These are phyloP conservation scores for Exserohilum rostratum DNA, from an alignment of 2,329 filamentous ascomycete species.

Conservation along the genomic window DNA sequence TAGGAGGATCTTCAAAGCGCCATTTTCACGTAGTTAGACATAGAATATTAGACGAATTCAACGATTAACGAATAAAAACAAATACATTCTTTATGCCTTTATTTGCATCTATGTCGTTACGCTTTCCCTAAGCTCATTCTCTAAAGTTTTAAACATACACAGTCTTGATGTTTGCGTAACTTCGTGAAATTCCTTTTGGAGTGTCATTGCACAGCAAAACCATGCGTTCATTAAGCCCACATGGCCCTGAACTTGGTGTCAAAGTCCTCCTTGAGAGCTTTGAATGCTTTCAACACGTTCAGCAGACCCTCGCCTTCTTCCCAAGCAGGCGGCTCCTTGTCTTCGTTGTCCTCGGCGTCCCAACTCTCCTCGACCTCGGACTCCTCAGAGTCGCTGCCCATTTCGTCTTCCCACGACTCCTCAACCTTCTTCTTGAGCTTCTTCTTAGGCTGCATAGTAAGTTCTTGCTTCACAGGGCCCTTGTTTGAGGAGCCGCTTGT, in stretches of 20 bases:
- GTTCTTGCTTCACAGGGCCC: slow-evolving; percentile 34
- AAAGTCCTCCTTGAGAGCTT: slow-evolving; percentile 63
- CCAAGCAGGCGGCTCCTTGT: slow-evolving; percentile 43
- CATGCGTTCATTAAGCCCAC: slow-evolving; percentile 59
- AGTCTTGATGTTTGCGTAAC: too few relatives aligned
- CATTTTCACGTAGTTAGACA: too few relatives aligned
- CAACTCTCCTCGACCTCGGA: slow-evolving; percentile 33
- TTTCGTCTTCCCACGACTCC: slow-evolving; percentile 51
- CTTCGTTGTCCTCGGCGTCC: slow-evolving; percentile 33
- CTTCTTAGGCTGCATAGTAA: slow-evolving; percentile 48
- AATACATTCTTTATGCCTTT: too few relatives aligned
- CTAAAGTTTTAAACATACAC: too few relatives aligned
- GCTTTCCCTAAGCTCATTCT: too few relatives aligned
- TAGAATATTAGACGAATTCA: too few relatives aligned
- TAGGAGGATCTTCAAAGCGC: too few relatives aligned
- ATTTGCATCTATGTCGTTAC: too few relatives aligned
- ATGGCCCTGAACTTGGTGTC: slow-evolving; percentile 67
- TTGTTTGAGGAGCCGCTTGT: slow-evolving; percentile 30
- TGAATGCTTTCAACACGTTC: slow-evolving; percentile 66
- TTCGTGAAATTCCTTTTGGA: too few relatives aligned
- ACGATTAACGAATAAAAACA: too few relatives aligned
- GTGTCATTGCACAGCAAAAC: too few relatives aligned
- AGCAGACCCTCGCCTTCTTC: slow-evolving; percentile 57
- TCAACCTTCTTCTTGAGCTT: slow-evolving; percentile 44
- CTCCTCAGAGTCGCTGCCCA: slow-evolving; percentile 40